These are phyloP conservation scores for Thelonectria rubi DNA, from an alignment of 2,329 filamentous ascomycete genomes.

Conservation along the genomic window DNA sequence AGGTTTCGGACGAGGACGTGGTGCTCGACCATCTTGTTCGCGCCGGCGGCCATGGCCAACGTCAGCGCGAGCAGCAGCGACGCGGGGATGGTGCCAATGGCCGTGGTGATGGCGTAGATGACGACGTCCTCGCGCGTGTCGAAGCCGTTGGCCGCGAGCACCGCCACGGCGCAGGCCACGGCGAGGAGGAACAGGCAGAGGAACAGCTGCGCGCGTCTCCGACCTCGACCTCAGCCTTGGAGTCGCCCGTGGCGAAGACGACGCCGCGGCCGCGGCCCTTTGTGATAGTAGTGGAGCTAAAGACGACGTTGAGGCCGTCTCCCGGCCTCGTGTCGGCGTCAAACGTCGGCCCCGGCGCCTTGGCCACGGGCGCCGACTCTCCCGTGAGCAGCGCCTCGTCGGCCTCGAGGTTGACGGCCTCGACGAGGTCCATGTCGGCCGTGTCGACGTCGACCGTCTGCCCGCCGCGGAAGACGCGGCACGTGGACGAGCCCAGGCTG, in stretches of 20 bases:
- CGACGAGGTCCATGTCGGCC: constrained; percentile 57
- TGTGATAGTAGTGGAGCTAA: constrained; percentile 66
- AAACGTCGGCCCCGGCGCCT: constrained; percentile 55
- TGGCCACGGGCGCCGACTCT: constrained; percentile 65
- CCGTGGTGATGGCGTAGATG: constrained; percentile 51
- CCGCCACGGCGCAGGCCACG: constrained; percentile 41
- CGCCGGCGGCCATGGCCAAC: constrained; percentile 62
- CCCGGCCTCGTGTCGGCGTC: constrained; percentile 50
- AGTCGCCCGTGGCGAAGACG: constrained; percentile 63
- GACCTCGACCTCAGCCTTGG: constrained; percentile 35
- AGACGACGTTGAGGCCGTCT: constrained; percentile 67
- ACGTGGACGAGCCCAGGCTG: constrained; percentile 49
- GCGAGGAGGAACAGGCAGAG: constrained; percentile 57
- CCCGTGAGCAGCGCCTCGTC: constrained; percentile 70
- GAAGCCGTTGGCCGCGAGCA: constrained; percentile 51
- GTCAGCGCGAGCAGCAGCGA: constrained; percentile 59
- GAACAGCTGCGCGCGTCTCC: constrained; percentile 73
- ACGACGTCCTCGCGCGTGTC: constrained; percentile 47
- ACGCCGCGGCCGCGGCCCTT: constrained; percentile 67
- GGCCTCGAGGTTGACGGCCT: constrained; percentile 69
- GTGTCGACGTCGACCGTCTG: constrained; percentile 45
- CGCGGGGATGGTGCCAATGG: constrained; percentile 56
- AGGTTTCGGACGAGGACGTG: constrained; percentile 60
- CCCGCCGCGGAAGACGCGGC: constrained; percentile 50
- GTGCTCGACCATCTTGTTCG: constrained; percentile 57